These are phyloP conservation scores for Periconia sp. DNA, from an alignment of 2,329 filamentous ascomycete genomes.

Conservation along the genomic window DNA sequence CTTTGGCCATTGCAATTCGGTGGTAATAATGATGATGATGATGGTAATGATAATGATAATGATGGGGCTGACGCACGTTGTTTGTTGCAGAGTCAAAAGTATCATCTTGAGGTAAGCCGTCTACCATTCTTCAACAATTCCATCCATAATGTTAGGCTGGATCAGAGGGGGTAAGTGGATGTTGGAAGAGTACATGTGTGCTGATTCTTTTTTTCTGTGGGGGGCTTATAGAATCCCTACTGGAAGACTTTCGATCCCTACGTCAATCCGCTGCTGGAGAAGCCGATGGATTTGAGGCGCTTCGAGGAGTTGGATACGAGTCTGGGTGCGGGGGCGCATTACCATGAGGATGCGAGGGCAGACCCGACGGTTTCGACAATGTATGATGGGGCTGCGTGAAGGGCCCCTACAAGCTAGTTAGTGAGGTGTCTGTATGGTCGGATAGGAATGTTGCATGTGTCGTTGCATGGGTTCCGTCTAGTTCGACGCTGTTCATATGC, in stretches of 20 bases:
- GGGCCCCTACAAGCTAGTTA: too few relatives aligned
- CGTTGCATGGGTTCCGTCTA: too few relatives aligned
- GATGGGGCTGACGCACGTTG: too few relatives aligned
- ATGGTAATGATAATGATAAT: too few relatives aligned
- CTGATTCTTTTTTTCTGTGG: not conserved
- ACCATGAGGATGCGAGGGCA: conserved; percentile 25
- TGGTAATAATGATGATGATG: too few relatives aligned
- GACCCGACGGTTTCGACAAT: not conserved
- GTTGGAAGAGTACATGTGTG: not conserved
- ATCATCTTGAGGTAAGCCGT: conserved; percentile 47
- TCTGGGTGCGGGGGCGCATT: conserved; percentile 20
- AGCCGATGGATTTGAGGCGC: conserved; percentile 71
- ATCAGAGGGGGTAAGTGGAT: not conserved
- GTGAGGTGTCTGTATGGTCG: too few relatives aligned
- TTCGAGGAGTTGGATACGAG: conserved; percentile 70
- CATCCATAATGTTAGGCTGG: not conserved
- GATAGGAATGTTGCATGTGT: too few relatives aligned
- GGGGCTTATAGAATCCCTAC: conserved; percentile 72
- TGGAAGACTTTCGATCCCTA: conserved; percentile 80
- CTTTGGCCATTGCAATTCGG: too few relatives aligned
- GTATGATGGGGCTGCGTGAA: not conserved
- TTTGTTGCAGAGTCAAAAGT: conserved; percentile 51
- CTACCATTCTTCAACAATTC: not conserved
- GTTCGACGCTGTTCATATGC: too few relatives aligned
- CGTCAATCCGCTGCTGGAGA: conserved; percentile 70